phyloP scores from a whole-genome alignment of 768 basidiomycete genomes.

The Lactarius psammicola region DNA sequence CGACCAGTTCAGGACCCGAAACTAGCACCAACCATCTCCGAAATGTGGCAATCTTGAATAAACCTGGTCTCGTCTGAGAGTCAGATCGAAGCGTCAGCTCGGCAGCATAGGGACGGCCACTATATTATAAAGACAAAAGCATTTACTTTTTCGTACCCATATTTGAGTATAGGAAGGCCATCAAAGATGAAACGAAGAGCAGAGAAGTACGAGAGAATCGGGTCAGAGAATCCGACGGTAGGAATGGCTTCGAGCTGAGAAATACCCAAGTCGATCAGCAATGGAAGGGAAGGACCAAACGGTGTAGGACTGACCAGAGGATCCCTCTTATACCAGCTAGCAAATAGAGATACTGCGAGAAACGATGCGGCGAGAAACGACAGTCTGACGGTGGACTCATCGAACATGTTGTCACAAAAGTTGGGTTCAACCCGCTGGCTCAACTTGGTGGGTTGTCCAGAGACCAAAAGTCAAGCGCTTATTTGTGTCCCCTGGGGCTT shows the following conservation, averaged over 20 bases:
- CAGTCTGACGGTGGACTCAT: too few relatives aligned
- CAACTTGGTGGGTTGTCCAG: too few relatives aligned
- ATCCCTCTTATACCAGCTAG: too few relatives aligned
- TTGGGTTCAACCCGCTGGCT: too few relatives aligned
- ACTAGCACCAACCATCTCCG: slow-evolving; percentile 44
- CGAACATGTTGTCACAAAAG: too few relatives aligned
- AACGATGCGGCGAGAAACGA: too few relatives aligned
- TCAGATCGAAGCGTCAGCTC: background rate
- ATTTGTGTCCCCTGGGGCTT: too few relatives aligned
- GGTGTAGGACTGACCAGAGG: too few relatives aligned
- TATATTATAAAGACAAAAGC: background rate
- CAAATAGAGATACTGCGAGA: too few relatives aligned
- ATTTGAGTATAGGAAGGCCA: background rate
- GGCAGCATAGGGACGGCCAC: background rate
- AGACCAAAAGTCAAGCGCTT: too few relatives aligned
- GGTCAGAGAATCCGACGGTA: slow-evolving; percentile 31
- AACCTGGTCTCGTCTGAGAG: slow-evolving; percentile 31
- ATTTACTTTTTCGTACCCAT: slow-evolving; percentile 13
- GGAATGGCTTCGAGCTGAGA: slow-evolving; percentile 32
- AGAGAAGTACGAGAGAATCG: slow-evolving; percentile 33
- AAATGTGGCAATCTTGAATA: slow-evolving; percentile 37
- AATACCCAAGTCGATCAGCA: background rate
- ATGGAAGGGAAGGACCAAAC: too few relatives aligned
- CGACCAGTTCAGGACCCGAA: slow-evolving; percentile 34
- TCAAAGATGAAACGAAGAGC: slow-evolving; percentile 6